Evolutionary conservation across 1,139 yeast genomes (phyloP), one percentile per base, ranked within the genome.

Genomic region (Candida glucosophila): DNA sequence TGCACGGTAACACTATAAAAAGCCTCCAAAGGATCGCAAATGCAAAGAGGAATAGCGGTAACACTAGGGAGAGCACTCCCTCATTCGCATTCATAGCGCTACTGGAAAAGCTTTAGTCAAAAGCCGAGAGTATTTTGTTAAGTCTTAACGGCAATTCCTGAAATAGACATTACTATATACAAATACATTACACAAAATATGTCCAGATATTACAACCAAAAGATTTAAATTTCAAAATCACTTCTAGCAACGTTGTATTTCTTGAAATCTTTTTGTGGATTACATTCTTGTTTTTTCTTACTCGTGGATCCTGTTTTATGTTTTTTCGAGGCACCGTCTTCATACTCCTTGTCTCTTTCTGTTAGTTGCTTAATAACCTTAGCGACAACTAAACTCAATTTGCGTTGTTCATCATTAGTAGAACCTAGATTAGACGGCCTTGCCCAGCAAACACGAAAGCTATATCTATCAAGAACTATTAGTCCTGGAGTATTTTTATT

Each of bases 391-490:
- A 55, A 37, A 4, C 77, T 67, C 6, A 79, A 49, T 35, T 73
- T 72, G 25, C 57, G 44, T 29, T 67, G 67, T 23, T 73, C 77
- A 8, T 61, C 62, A 19, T 56, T 55, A 2, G 65, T 44, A 5
- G 45, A 42, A 1, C 79, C 79, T 21, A 77, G 44, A 1, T 66
- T 48, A 31, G 62, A 52, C 4, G 71, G 72, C 24, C 66, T 67
- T 12, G 88, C 79, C 86, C 88, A 80, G 15, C 71, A 66, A 1
- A 77, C 64, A 23, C 86, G 49, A 24, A 80, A 40, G 4, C 83
- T 79, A 30, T 40, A 47, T 30, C 44, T 49, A 4, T 55, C 58
- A 4, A 63, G 32, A 3, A 61, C 26, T 14, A 58, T 31, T 23
- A 62, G 35, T 1, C 64, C 69, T 1, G 68, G 61, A 0, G 62